These are phyloP conservation scores for Penicillium oxalicum DNA, from an alignment of 2,329 filamentous ascomycete genomes.

Conservation along the genomic window DNA sequence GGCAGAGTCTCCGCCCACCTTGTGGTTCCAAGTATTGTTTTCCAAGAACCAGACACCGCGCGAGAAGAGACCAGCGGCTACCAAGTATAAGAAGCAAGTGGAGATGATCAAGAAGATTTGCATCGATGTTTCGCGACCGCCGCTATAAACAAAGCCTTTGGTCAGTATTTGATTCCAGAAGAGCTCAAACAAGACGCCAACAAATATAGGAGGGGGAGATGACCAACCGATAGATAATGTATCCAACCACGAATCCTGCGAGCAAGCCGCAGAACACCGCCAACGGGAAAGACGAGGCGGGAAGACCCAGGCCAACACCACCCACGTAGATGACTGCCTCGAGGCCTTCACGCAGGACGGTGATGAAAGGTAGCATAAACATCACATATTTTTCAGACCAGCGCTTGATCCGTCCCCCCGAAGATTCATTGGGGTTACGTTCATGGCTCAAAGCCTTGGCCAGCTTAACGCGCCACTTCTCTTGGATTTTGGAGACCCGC, in stretches of 20 bases:
- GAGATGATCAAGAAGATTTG: constrained; percentile 77
- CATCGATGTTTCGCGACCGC: constrained; percentile 59
- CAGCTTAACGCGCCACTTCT: constrained; percentile 80
- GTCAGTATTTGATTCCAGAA: background rate
- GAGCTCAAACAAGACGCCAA: background rate
- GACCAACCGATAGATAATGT: constrained; percentile 68
- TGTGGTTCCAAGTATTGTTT: constrained; percentile 48
- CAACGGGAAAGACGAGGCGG: constrained; percentile 70
- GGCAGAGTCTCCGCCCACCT: constrained; percentile 44
- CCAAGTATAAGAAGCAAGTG: constrained; percentile 77
- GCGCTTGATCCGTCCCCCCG: constrained; percentile 50
- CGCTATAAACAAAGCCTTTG: constrained; percentile 30
- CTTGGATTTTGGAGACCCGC: constrained; percentile 74
- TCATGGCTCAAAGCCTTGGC: constrained; percentile 55
- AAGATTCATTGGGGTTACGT: constrained; percentile 32
- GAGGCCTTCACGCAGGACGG: constrained; percentile 77
- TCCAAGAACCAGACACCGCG: constrained; percentile 70
- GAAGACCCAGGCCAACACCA: constrained; percentile 70
- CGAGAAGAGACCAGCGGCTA: constrained; percentile 76
- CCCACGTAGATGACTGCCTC: constrained; percentile 83
- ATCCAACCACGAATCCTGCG: constrained; percentile 63
- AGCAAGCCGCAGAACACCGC: constrained; percentile 66
- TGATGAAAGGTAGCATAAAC: constrained; percentile 81
- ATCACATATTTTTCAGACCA: constrained; percentile 75
- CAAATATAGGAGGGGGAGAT: background rate